A percentile compares a stretch with the other conserved stretches of the same genome.
Evolutionary conservation across 805 yeast genomes (phyloP).

Genomic region (Yarrowia sp.): DNA sequence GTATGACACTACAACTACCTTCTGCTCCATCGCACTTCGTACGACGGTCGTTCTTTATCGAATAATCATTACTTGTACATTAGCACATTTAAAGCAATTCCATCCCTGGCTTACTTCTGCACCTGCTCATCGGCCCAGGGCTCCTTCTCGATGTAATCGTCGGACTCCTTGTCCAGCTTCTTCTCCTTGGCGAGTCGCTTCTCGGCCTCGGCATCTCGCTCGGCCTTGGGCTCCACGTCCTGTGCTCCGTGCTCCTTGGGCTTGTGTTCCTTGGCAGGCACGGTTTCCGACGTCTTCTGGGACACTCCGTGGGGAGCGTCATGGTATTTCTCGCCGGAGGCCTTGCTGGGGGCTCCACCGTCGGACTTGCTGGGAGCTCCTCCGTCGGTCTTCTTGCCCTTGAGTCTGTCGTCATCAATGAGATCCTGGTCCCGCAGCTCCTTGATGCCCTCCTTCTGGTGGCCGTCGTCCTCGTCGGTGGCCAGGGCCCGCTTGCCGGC

Average conservation of each 20-base stretch:
- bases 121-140: conserved; percentile 24
- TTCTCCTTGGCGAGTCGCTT: conserved; percentile 17
- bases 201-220: conserved; percentile 23
- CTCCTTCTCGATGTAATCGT: conserved; percentile 22
- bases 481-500: conserved; percentile 14
- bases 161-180: conserved; percentile 31
- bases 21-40: not conserved
- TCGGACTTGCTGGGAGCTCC: no score
- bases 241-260: not conserved
- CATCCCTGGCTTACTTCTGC: not conserved
- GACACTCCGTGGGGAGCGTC: conserved; percentile 4
- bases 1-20: no score
- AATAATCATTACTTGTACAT: no score
- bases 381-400: conserved; percentile 12
- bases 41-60: not conserved
- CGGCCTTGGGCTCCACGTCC: conserved; percentile 24
- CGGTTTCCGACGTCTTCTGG: conserved; percentile 19
- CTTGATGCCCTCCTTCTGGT: conserved; percentile 27
- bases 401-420: conserved; percentile 13
- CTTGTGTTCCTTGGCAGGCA: conserved; percentile 12
- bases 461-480: conserved; percentile 17
- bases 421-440: conserved; percentile 19
- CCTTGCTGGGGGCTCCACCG: conserved; percentile 7
- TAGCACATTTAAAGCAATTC: no score
- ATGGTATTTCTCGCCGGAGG: not conserved